Evolutionary conservation across 495 filamentous ascomycete genomes (phyloP).

Genomic region (Aspergillus carlsbadensis): DNA sequence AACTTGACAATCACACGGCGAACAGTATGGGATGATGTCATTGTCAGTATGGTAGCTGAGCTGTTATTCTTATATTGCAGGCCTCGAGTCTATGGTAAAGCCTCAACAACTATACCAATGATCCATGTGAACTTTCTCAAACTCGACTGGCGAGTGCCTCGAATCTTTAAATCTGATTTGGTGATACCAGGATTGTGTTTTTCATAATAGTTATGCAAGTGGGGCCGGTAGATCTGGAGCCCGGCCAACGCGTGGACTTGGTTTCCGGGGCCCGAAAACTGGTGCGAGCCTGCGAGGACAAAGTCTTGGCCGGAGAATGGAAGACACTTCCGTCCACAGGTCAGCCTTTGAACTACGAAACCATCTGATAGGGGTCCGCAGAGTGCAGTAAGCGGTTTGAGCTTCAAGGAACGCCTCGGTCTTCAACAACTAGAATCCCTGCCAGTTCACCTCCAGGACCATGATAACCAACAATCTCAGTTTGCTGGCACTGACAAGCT

Average conservation of each 20-base stretch:
- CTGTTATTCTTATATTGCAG: not conserved
- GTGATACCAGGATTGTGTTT: not conserved
- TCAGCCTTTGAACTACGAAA: too few species aligned
- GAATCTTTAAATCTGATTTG: too few species aligned
- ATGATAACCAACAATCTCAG: too few species aligned
- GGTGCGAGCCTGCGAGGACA: too few species aligned
- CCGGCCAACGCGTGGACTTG: not conserved
- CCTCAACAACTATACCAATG: too few species aligned
- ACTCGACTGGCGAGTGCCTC: too few species aligned
- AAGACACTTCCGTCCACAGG: too few species aligned
- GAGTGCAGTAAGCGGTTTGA: not conserved
- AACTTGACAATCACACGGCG: not conserved
- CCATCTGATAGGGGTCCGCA: not conserved
- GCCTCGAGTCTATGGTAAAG: not conserved
- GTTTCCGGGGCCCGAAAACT: not conserved
- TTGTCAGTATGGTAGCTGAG: too few species aligned
- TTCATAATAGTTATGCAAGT: not conserved
- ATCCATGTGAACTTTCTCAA: too few species aligned
- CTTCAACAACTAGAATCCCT: too few species aligned
- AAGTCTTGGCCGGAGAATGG: not conserved
- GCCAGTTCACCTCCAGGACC: too few species aligned
- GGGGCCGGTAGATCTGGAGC: not conserved
- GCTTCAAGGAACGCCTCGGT: not conserved
- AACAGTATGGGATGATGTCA: not conserved
- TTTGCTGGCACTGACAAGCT: too few species aligned